Evolutionary conservation across 2,329 filamentous ascomycete species (phyloP).

Genomic region (Nigrospora osmanthi): DNA sequence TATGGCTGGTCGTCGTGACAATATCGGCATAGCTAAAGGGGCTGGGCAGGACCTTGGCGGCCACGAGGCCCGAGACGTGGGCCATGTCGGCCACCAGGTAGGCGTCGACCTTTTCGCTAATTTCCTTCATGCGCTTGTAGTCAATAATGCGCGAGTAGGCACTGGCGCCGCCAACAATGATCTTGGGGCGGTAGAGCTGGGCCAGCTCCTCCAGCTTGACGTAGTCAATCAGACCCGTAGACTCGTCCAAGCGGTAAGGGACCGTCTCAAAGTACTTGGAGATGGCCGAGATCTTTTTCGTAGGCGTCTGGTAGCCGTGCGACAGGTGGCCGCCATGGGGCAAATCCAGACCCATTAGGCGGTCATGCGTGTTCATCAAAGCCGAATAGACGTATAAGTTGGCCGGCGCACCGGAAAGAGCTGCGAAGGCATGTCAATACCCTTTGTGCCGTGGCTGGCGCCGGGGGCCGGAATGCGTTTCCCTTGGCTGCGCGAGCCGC

Average conservation of each 20-base stretch:
- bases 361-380: slow-evolving; percentile 84
- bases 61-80: slow-evolving; percentile 90
- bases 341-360: slow-evolving; percentile 93
- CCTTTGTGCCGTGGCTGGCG: neutral
- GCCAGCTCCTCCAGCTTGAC: slow-evolving; percentile 82
- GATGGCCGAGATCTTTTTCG: slow-evolving; percentile 92
- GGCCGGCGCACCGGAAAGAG: slow-evolving; percentile 65
- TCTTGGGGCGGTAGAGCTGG: slow-evolving; percentile 85
- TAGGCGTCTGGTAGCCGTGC: slow-evolving; percentile 94
- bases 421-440: slow-evolving; percentile 31
- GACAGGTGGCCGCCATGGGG: slow-evolving; percentile 94
- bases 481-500: neutral
- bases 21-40: slow-evolving; percentile 89
- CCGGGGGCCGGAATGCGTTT: neutral
- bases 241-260: slow-evolving; percentile 85
- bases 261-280: slow-evolving; percentile 99
- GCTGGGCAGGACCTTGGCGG: slow-evolving; percentile 82
- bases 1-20: slow-evolving; percentile 97
- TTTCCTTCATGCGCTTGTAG: slow-evolving; percentile 85
- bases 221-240: slow-evolving; percentile 93
- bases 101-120: slow-evolving; percentile 83
- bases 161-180: slow-evolving; percentile 89
- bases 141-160: slow-evolving; percentile 96
- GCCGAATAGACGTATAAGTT: slow-evolving; percentile 95
- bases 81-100: slow-evolving; percentile 96